Conservation (phyloP, 148 eudicot genomes). For the Cornus suecica region DNA sequence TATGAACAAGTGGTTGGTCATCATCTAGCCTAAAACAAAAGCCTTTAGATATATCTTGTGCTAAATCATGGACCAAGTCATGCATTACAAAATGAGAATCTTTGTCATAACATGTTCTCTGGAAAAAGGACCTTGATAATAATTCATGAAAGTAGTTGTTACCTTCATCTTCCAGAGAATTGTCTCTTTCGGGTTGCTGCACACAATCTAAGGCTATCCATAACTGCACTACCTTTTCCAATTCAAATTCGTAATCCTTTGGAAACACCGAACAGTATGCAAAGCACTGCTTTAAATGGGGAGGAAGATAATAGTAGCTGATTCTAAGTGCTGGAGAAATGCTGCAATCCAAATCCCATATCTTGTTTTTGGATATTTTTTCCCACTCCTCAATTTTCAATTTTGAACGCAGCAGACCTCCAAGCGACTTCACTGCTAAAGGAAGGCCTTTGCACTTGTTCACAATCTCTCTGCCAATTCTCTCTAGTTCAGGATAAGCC, state of each 20-base stretch:
- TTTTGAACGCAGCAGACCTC: slow-evolving; percentile 17
- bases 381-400: slow-evolving; percentile 12
- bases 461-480: slow-evolving; percentile 8
- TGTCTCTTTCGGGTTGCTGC: not conserved
- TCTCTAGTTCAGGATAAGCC: not conserved
- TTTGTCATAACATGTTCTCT: not conserved
- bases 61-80: not conserved
- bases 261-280: slow-evolving; percentile 26
- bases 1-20: not conserved
- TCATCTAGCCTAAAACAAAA: not conserved
- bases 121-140: not conserved
- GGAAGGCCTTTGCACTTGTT: slow-evolving; percentile 26
- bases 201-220: slow-evolving; percentile 22
- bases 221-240: slow-evolving; percentile 12
- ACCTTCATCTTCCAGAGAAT: not conserved
- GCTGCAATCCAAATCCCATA: slow-evolving; percentile 11
- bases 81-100: not conserved
- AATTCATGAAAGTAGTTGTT: not conserved
- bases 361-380: slow-evolving; percentile 13
- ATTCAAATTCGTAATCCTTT: slow-evolving; percentile 21
- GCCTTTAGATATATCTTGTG: not conserved
- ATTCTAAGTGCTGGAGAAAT: slow-evolving; percentile 23
- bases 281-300: slow-evolving; percentile 20
- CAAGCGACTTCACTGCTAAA: slow-evolving; percentile 26
- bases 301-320: slow-evolving; percentile 24